Percentiles rank a stretch among this genome's conserved stretches.
Conservation (phyloP, 106 monocot species). For the Iris macrosiphon region DNA sequence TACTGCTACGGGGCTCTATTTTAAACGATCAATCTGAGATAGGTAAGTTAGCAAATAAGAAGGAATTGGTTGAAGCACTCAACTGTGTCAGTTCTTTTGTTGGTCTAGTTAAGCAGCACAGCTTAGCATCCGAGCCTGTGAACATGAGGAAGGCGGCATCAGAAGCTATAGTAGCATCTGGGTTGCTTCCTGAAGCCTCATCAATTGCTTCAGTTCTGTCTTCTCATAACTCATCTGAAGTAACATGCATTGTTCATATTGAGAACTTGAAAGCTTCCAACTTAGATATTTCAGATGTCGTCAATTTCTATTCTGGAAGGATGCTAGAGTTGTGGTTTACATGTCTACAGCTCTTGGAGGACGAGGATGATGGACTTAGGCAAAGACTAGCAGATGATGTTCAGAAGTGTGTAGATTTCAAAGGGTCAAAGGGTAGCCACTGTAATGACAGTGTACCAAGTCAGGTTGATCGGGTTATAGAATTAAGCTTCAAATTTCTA, state of each 20-base stretch:
- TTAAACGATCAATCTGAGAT: slow-evolving; percentile 8
- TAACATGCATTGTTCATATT: not conserved
- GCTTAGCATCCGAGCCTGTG: slow-evolving; percentile 70
- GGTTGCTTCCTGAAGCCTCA: slow-evolving; percentile 52
- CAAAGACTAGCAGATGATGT: slow-evolving; percentile 67
- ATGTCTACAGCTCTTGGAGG: slow-evolving; percentile 80
- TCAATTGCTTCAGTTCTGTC: slow-evolving; percentile 35
- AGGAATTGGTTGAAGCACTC: slow-evolving; percentile 21
- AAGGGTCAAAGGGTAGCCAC: slow-evolving; percentile 6
- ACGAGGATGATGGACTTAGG: slow-evolving; percentile 64
- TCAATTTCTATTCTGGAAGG: slow-evolving; percentile 36
- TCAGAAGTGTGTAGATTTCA: slow-evolving; percentile 35
- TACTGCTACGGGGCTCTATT: slow-evolving; percentile 15
- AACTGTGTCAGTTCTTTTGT: slow-evolving; percentile 42
- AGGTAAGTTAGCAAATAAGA: not conserved
- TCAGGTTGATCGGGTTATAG: slow-evolving; percentile 81
- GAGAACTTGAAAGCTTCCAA: slow-evolving; percentile 3
- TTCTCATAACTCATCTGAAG: slow-evolving; percentile 17
- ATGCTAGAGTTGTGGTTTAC: slow-evolving; percentile 78
- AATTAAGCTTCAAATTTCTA: slow-evolving; percentile 59
- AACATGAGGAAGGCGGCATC: slow-evolving; percentile 79
- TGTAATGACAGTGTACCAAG: slow-evolving; percentile 24
- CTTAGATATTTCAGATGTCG: slow-evolving; percentile 10
- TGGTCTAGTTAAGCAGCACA: slow-evolving; percentile 45
- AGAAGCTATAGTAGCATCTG: slow-evolving; percentile 70